Base-by-base conservation (phyloP, 371 early-diverging fungal species). In the Thermomucor indicae-seudaticae region DNA sequence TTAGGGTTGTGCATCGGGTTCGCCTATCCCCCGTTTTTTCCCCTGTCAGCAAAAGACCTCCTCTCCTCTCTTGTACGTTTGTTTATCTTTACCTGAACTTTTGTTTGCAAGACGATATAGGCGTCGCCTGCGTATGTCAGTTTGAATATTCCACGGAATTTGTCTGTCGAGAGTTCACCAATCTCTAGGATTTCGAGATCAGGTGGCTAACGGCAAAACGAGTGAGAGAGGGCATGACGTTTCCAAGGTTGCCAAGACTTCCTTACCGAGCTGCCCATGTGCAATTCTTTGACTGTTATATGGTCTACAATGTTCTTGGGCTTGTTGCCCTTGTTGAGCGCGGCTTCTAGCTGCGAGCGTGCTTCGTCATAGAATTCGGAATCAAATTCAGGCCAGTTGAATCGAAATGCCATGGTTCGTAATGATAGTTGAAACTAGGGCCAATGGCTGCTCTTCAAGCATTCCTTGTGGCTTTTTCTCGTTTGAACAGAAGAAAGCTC, bases 151-250 rank as follows among this genome's bases (percentile, higher is more conserved):
- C 96, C 97, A 46, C 92, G 83, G 69, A 96, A 96, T 52, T 91
- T 86, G 61, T 95, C 95, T 45, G 80, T 86, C 3, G 85, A 80
- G 24, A 98, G 75, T 50, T 98, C 98, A 32, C 95, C 91, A 58
- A 98, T 92, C 58, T 98, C 98, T 16, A 98, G 68, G 55, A 98
- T 93, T 62, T 97, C 97, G 30, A 98, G 80, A 31, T 94, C 95
- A 11, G 98, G 98, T 20, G 98, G 89, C 88, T 91, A 67, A 27
- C 8, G 25, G 25, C 5, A 41, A 41, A 41, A 8, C 25, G n/a
- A 42, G 19, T 4, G 6, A 42, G 8, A 25, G 12, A 14, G 43
- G 24, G 2, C 0, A 11, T 5, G 19, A 6, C 24, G 17, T 14
- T 40, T 8, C 17, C 24, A 22, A 20, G 43, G 8, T 6, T 17